A percentile compares a stretch with the other conserved stretches of the same genome.
Conservation (phyloP, 176 grass and related monocot genomes). For the Hordeum vulgare region DNA sequence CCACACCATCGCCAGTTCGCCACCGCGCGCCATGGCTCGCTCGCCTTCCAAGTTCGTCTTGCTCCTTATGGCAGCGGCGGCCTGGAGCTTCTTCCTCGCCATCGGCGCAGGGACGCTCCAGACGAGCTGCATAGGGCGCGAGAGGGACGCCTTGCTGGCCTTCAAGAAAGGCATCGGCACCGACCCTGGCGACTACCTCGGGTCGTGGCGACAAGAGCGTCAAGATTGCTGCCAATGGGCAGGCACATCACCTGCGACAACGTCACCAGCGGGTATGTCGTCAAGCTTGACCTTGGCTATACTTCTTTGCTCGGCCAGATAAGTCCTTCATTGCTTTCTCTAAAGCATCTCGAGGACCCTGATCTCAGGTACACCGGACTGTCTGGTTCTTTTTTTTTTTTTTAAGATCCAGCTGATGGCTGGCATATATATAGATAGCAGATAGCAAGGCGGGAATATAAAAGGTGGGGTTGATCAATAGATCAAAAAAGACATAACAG, state of each 20-base stretch:
- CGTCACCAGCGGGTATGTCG: not conserved
- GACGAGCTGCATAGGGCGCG: not conserved
- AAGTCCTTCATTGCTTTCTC: slow-evolving; percentile 13
- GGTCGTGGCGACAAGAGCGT: not conserved
- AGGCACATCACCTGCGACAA: slow-evolving; percentile 31
- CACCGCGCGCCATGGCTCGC: no score
- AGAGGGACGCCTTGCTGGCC: slow-evolving; percentile 25
- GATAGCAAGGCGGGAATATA: no score
- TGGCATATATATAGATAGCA: no score
- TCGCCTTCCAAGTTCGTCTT: not conserved
- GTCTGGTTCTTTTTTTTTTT: no score
- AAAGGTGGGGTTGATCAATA: no score
- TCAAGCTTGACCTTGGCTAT: not conserved
- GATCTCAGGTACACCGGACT: not conserved
- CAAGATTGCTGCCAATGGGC: slow-evolving; percentile 35
- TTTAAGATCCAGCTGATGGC: no score
- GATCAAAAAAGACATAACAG: no score
- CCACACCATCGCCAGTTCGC: no score
- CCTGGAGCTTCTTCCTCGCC: not conserved
- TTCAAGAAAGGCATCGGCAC: slow-evolving; percentile 33
- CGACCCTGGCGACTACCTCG: rapidly evolving
- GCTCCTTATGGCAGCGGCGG: not conserved
- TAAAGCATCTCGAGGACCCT: slow-evolving; percentile 16
- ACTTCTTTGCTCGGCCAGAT: slow-evolving; percentile 15
- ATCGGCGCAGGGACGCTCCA: not conserved